Evolutionary conservation across 2,329 filamentous ascomycete genomes (phyloP).

Genomic region (Fusarium sarcochroum): DNA sequence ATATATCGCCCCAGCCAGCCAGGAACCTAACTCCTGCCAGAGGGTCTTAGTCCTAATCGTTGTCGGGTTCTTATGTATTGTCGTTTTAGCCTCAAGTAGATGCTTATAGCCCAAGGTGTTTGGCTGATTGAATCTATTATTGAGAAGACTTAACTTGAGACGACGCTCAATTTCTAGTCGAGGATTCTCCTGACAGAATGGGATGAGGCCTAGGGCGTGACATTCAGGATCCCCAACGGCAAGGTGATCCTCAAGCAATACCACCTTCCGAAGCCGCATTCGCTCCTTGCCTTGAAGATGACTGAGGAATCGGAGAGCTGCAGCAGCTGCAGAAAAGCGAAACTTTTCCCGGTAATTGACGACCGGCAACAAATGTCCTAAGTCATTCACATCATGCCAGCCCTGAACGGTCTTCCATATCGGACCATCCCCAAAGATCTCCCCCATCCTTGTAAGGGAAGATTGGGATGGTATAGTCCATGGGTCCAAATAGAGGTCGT

Average conservation of each 20-base stretch:
- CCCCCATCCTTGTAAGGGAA: not conserved
- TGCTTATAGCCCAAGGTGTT: too few species aligned
- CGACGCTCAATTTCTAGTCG: not conserved
- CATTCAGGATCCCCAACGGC: not conserved
- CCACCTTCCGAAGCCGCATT: not conserved
- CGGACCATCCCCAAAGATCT: not conserved
- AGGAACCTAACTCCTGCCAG: not conserved
- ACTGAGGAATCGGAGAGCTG: conserved; percentile 9
- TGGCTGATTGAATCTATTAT: too few species aligned
- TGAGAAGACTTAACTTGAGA: not conserved
- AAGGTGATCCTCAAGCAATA: not conserved
- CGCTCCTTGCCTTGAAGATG: not conserved
- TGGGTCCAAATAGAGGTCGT: not conserved
- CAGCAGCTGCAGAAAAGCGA: conserved; percentile 15
- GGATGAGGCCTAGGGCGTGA: conserved; percentile 6
- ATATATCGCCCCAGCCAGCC: conserved; percentile 1
- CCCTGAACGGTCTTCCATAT: not conserved
- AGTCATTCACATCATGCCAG: not conserved
- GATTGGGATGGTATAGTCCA: conserved; percentile 1
- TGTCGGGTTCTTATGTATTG: too few species aligned
- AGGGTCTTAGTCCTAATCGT: too few species aligned
- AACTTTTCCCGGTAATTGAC: not conserved
- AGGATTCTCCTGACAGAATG: conserved; percentile 5
- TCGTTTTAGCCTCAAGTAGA: too few species aligned
- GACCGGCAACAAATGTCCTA: too few species aligned